phyloP scores from a whole-genome alignment of 352 stramenopile species.

The Pythium graminicola region DNA sequence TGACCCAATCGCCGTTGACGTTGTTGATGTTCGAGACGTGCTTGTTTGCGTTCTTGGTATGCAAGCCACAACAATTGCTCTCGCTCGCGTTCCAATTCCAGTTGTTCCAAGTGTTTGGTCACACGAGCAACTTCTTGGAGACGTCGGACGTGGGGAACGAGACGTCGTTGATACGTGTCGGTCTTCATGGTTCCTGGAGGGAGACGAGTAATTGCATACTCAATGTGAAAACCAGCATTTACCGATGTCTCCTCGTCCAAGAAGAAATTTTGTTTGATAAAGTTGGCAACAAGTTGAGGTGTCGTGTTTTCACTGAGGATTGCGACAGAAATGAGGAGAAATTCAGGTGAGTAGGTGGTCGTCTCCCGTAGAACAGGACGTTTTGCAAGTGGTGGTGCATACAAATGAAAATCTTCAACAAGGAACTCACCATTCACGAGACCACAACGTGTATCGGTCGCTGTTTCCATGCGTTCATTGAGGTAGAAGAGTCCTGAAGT shows the following conservation, averaged over 20 bases:
- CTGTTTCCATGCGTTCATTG: slow-evolving; percentile 50
- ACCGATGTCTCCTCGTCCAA: slow-evolving; percentile 21
- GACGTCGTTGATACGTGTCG: slow-evolving; percentile 49
- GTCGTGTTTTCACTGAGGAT: slow-evolving; percentile 51
- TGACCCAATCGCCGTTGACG: slow-evolving; percentile 28
- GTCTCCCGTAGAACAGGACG: not conserved
- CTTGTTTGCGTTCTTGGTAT: slow-evolving; percentile 48
- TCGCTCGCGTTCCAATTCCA: slow-evolving; percentile 43
- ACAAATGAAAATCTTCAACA: slow-evolving; percentile 64
- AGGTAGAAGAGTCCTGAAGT: slow-evolving; percentile 62
- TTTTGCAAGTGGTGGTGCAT: slow-evolving; percentile 10
- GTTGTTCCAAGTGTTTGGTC: slow-evolving; percentile 35
- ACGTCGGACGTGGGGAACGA: slow-evolving; percentile 45
- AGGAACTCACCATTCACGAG: slow-evolving; percentile 60
- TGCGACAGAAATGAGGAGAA: slow-evolving; percentile 63
- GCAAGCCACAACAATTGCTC: slow-evolving; percentile 40
- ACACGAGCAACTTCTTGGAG: slow-evolving; percentile 44
- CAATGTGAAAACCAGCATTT: slow-evolving; percentile 16
- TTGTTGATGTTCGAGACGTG: slow-evolving; percentile 39
- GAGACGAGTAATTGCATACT: slow-evolving; percentile 24
- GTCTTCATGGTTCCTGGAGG: slow-evolving; percentile 31
- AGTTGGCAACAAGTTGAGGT: slow-evolving; percentile 52
- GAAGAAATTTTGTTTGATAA: slow-evolving; percentile 69
- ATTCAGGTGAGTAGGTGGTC: slow-evolving; percentile 26
- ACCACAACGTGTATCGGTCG: slow-evolving; percentile 53